Percentiles rank a stretch among this genome's conserved stretches.
Evolutionary conservation across 495 filamentous ascomycete species (phyloP).

Genomic region (Trichocladium uniseriatum): DNA sequence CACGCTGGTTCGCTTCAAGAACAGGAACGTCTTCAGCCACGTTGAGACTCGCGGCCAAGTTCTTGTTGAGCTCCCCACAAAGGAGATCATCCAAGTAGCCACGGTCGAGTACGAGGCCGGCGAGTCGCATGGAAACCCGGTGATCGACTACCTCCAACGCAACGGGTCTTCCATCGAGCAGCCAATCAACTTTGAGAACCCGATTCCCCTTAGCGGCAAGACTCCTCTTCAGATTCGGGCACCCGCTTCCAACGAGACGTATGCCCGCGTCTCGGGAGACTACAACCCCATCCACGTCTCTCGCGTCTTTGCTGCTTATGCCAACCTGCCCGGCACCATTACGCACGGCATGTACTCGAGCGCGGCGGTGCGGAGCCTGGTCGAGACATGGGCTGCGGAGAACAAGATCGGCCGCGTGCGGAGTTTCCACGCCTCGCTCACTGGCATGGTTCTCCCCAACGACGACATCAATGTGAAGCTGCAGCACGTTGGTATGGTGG

Average conservation of each 20-base stretch:
- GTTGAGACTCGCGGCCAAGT: slow-evolving; percentile 92
- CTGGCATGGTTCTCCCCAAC: slow-evolving; percentile 96
- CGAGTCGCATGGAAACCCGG: slow-evolving; percentile 86
- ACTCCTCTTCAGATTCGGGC: slow-evolving; percentile 76
- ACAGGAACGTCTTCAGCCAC: slow-evolving; percentile 81
- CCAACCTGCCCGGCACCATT: slow-evolving; percentile 89
- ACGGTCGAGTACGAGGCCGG: slow-evolving; percentile 90
- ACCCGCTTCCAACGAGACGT: slow-evolving; percentile 95
- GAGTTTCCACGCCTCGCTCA: slow-evolving; percentile 88
- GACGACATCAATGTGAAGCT: slow-evolving; percentile 89
- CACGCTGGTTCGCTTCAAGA: slow-evolving; percentile 87
- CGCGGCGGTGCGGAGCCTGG: slow-evolving; percentile 92
- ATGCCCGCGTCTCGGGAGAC: slow-evolving; percentile 93
- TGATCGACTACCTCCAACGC: slow-evolving; percentile 90
- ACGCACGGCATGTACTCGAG: slow-evolving; percentile 99
- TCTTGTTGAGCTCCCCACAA: slow-evolving; percentile 87
- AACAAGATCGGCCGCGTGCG: slow-evolving; percentile 96
- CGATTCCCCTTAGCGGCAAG: slow-evolving; percentile 91
- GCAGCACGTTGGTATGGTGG: slow-evolving; percentile 95
- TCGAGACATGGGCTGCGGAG: slow-evolving; percentile 98
- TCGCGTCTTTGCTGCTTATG: slow-evolving; percentile 88
- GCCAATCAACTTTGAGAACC: slow-evolving; percentile 92
- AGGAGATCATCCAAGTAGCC: slow-evolving; percentile 93
- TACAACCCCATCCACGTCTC: slow-evolving; percentile 99
- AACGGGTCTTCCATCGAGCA: slow-evolving; percentile 92